Evolutionary conservation across 2,329 filamentous ascomycete species (phyloP), one percentile per base, ranked within the genome.

Genomic region (Ophiosphaerella herpotricha): DNA sequence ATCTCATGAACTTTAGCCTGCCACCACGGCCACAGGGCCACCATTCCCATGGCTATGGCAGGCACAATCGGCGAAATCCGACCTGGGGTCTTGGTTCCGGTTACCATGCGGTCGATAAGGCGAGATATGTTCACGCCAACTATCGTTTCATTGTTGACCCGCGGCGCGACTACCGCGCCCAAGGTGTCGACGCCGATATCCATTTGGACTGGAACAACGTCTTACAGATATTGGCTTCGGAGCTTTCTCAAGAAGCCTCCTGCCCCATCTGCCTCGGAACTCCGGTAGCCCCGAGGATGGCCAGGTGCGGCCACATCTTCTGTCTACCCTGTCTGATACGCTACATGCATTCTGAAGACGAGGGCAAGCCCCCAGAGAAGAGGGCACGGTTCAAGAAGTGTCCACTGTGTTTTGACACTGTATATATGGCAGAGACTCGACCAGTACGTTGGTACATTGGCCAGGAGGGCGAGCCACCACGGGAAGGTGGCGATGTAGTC

Each of bases 71-170:
- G 49, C 82, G 89, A 46, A 88, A 90, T 71, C 85, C 87, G 38
- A 88, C 87, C 2, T 96, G 89, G 88, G 91, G 91, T 0, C 80
- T 90, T 35, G 91, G 92, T 4, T 96, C 91, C 32, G 91, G 92
- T 23, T 90, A 96, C 73, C 91, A 97, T 73, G 86, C 90, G 12
- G 84, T 86, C 37, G 94, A 99, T 74, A 97, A 97, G 77, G 89
- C 92, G 50, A 86, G 87, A 78, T 91, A 90, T 61, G 87, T 99
- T 13, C 92, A 99, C 73, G 91, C 94, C 58, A 99, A 99, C 73
- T 99, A 99, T 71, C 88, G 94, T 48, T 99, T 99, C 72, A 88
- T 99, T 51, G 92, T 99, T 43, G 87, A 90, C 52, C 93, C 94
- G 3, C 82, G 85, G 48, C 87, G 85, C 50, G 84, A 87, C 65